phyloP scores from a whole-genome alignment of 345 rosid species.

The Brassica carinata region DNA sequence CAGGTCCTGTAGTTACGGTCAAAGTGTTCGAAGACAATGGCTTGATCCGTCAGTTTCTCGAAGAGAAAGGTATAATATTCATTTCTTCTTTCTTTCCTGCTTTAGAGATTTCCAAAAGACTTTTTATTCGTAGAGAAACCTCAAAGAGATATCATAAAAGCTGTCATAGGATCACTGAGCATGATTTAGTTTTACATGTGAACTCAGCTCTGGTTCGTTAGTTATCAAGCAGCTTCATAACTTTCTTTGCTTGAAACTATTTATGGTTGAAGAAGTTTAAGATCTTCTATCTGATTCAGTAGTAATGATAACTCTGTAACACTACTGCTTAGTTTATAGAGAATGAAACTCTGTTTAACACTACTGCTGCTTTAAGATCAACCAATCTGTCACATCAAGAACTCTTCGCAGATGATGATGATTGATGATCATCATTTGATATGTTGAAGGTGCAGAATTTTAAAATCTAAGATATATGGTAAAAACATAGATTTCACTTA shows the following conservation, averaged over 20 bases:
- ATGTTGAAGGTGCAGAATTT: not conserved
- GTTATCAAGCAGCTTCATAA: too few species aligned
- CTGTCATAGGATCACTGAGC: not conserved
- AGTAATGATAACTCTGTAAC: not conserved
- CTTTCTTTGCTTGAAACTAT: not conserved
- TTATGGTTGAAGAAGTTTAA: constrained; percentile 11
- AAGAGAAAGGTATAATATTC: constrained; percentile 56
- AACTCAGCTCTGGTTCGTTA: too few species aligned
- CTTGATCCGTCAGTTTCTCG: constrained; percentile 76
- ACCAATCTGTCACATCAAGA: not conserved
- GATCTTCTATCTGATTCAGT: not conserved
- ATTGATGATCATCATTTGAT: not conserved
- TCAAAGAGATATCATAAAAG: not conserved
- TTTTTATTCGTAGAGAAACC: not conserved
- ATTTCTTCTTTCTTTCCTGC: not conserved
- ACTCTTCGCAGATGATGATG: not conserved
- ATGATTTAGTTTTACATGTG: not conserved
- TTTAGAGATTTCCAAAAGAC: not conserved
- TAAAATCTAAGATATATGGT: not conserved
- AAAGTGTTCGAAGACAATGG: constrained; percentile 86
- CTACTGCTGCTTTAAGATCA: not conserved
- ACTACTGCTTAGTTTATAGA: not conserved
- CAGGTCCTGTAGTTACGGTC: constrained; percentile 78
- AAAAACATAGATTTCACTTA: not conserved
- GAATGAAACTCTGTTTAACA: not conserved